These are phyloP conservation scores for Apostasia shenzhenica DNA, from an alignment of 106 monocot genomes.

Conservation along the genomic window DNA sequence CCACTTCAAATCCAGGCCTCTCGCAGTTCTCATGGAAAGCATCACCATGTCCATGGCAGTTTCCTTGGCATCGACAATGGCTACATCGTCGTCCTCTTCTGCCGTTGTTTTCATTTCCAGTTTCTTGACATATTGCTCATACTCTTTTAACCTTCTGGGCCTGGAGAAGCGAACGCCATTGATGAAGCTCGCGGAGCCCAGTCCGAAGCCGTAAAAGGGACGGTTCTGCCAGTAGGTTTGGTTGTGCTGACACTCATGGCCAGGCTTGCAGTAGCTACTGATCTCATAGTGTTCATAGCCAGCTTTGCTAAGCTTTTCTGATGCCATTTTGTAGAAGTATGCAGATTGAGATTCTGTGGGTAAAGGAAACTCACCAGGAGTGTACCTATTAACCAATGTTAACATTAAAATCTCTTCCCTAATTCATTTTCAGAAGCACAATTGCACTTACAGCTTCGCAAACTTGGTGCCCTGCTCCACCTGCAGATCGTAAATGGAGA, in stretches of 20 bases:
- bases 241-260: constrained; percentile 81
- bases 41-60: constrained; percentile 90
- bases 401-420: too few relatives aligned
- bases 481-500: constrained; percentile 93
- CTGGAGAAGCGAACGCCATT: constrained; percentile 69
- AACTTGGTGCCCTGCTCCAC: constrained; percentile 99
- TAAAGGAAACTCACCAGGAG: constrained; percentile 74
- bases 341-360: constrained; percentile 71
- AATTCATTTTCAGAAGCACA: not conserved
- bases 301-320: constrained; percentile 34
- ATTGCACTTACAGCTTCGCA: constrained; percentile 52
- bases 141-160: constrained; percentile 67
- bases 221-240: constrained; percentile 72
- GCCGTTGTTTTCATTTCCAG: constrained; percentile 27
- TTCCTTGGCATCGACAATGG: constrained; percentile 27
- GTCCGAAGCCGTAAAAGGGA: constrained; percentile 73
- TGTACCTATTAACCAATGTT: constrained; percentile 36
- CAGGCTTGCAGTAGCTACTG: constrained; percentile 78
- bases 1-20: constrained; percentile 57
- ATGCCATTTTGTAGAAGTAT: constrained; percentile 72
- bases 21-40: constrained; percentile 88
- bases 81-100: not conserved
- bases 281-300: constrained; percentile 94
- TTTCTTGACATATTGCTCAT: constrained; percentile 48
- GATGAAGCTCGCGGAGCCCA: constrained; percentile 78